Conservation (phyloP, 2,329 filamentous ascomycete genomes). For the Pseudogymnoascus sp. region DNA sequence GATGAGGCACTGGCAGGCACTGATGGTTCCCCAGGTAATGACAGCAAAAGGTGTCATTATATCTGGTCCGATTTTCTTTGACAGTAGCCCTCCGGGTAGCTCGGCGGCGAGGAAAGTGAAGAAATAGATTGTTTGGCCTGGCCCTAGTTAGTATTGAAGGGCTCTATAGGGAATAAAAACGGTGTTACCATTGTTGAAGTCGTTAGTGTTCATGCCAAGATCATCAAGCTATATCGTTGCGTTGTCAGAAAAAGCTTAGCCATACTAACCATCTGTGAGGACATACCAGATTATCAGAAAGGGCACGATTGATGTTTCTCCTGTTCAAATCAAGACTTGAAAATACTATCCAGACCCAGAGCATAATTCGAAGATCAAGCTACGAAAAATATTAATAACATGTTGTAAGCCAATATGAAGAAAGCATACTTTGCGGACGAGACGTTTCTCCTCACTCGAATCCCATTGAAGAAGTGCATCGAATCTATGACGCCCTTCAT, state of each 20-base stretch:
- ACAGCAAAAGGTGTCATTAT: slow-evolving; percentile 43
- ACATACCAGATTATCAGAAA: slow-evolving; percentile 32
- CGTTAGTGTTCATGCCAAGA: slow-evolving; percentile 35
- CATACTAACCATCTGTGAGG: background rate
- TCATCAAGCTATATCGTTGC: slow-evolving; percentile 40
- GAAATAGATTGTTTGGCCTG: slow-evolving; percentile 41
- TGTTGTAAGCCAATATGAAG: background rate
- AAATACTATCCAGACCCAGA: slow-evolving; percentile 31
- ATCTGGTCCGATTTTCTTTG: slow-evolving; percentile 44
- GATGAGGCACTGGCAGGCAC: slow-evolving; percentile 36
- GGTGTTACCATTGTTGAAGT: slow-evolving; percentile 37
- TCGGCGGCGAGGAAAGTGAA: slow-evolving; percentile 47
- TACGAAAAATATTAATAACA: background rate
- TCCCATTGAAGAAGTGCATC: slow-evolving; percentile 16
- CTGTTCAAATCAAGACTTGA: slow-evolving; percentile 30
- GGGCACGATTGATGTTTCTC: slow-evolving; percentile 28
- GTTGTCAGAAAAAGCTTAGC: slow-evolving; percentile 49
- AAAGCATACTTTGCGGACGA: slow-evolving; percentile 9
- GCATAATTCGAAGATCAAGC: slow-evolving; percentile 3
- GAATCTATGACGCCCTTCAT: slow-evolving; percentile 17
- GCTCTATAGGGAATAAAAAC: background rate
- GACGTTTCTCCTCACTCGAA: slow-evolving; percentile 14
- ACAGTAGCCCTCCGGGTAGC: slow-evolving; percentile 51
- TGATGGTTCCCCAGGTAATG: slow-evolving; percentile 39
- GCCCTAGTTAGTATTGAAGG: background rate